These are phyloP conservation scores for Acanthamoeba sp. DNA, from an alignment of 208 protist genomes.

Conservation along the genomic window DNA sequence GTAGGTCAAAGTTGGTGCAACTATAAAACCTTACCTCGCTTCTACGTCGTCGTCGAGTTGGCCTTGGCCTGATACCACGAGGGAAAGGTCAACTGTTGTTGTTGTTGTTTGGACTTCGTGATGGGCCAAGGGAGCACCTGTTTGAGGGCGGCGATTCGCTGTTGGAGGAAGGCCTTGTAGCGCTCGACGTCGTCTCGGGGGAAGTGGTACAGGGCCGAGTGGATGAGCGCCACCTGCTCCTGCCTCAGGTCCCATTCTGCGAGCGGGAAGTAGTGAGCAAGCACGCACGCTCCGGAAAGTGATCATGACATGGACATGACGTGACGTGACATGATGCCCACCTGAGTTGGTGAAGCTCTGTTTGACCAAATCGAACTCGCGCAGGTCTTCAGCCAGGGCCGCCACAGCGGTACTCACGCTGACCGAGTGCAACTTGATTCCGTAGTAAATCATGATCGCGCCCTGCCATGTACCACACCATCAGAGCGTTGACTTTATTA, in stretches of 20 bases:
- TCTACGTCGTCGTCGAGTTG: too few relatives aligned
- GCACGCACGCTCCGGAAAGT: too few relatives aligned
- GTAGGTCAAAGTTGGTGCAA: too few relatives aligned
- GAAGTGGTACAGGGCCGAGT: slow-evolving; percentile 11
- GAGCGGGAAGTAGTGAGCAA: not conserved
- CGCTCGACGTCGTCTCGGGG: not conserved
- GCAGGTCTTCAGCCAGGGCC: not conserved
- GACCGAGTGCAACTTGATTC: slow-evolving; percentile 23
- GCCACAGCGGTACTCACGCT: not conserved
- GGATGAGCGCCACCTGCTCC: slow-evolving; percentile 21
- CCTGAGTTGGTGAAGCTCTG: slow-evolving; percentile 38
- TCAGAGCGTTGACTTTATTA: too few relatives aligned
- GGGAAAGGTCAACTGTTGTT: too few relatives aligned
- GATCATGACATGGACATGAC: too few relatives aligned
- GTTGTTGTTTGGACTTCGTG: too few relatives aligned
- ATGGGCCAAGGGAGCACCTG: too few relatives aligned
- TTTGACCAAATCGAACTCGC: slow-evolving; percentile 18
- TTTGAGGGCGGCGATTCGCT: slow-evolving; percentile 18
- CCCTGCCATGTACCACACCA: too few relatives aligned
- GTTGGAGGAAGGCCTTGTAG: not conserved
- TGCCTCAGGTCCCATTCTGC: slow-evolving; percentile 31
- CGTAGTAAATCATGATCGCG: not conserved
- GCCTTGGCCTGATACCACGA: too few relatives aligned
- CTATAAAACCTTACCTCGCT: too few relatives aligned
- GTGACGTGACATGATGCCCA: too few relatives aligned